Percentiles rank a stretch among this genome's conserved stretches.
These are phyloP conservation scores for Hypoxylon sp. DNA, from an alignment of 2,329 filamentous ascomycete species.

Conservation along the genomic window DNA sequence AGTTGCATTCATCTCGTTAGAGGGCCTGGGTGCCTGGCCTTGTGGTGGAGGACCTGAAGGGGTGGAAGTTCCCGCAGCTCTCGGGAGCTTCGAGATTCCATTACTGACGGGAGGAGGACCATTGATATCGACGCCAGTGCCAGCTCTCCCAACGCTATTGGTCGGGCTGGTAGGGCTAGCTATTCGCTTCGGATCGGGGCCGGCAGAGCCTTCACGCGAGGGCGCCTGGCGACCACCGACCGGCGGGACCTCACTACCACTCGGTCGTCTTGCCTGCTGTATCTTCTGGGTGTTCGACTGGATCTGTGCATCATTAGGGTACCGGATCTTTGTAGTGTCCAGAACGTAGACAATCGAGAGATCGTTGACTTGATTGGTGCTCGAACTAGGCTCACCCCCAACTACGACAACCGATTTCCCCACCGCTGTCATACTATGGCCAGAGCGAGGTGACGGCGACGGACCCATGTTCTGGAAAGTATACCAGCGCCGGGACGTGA, in stretches of 20 bases:
- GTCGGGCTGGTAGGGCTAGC: slow-evolving; percentile 53
- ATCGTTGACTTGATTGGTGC: slow-evolving; percentile 82
- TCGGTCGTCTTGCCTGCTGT: slow-evolving; percentile 59
- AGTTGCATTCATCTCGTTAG: slow-evolving; percentile 55
- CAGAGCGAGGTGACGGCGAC: slow-evolving; percentile 90
- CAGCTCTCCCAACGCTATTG: slow-evolving; percentile 57
- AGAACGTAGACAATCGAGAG: slow-evolving; percentile 90
- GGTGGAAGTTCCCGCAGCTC: slow-evolving; percentile 54
- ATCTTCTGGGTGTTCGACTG: slow-evolving; percentile 56
- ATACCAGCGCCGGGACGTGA: slow-evolving; percentile 91
- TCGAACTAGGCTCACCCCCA: slow-evolving; percentile 93
- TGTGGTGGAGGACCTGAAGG: slow-evolving; percentile 67
- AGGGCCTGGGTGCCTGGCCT: slow-evolving; percentile 66
- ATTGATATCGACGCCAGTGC: slow-evolving; percentile 57
- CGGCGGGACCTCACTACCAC: slow-evolving; percentile 51
- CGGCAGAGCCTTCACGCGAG: slow-evolving; percentile 66
- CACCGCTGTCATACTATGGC: slow-evolving; percentile 97
- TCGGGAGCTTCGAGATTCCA: slow-evolving; percentile 57
- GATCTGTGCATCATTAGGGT: slow-evolving; percentile 80
- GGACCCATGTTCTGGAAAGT: slow-evolving; percentile 99
- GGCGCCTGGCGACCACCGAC: slow-evolving; percentile 54
- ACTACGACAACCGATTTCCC: slow-evolving; percentile 93
- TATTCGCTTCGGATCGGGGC: slow-evolving; percentile 64
- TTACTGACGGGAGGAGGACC: slow-evolving; percentile 52
- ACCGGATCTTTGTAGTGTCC: slow-evolving; percentile 95